phyloP scores from a whole-genome alignment of 148 eudicot species.

The Heliamphora exappendiculata region DNA sequence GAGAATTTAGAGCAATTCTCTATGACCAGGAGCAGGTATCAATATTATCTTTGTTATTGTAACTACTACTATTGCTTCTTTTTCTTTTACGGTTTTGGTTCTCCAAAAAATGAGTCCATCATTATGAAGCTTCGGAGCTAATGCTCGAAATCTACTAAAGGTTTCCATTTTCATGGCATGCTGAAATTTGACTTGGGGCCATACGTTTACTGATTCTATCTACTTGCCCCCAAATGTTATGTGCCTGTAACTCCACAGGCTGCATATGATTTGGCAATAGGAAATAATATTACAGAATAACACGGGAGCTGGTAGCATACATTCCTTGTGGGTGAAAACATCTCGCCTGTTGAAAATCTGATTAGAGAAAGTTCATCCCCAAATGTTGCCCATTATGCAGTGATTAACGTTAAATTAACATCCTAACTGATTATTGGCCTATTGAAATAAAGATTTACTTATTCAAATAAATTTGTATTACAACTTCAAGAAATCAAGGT shows the following conservation, averaged over 20 bases:
- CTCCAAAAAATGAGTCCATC: not conserved
- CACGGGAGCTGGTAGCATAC: not conserved
- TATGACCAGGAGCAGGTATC: conserved; percentile 74
- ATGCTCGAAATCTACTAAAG: not conserved
- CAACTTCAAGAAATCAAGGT: not conserved
- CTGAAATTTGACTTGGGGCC: not conserved
- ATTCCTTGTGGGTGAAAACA: not conserved
- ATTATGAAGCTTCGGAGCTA: not conserved
- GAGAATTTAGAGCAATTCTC: conserved; percentile 84
- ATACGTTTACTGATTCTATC: not conserved
- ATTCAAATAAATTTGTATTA: not conserved
- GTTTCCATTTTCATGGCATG: not conserved
- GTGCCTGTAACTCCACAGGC: too few relatives aligned
- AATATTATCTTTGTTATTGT: not conserved
- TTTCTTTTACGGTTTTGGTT: not conserved
- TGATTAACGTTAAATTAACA: not conserved
- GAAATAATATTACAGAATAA: not conserved
- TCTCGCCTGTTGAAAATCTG: not conserved
- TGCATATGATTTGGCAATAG: not conserved
- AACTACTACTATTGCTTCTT: not conserved
- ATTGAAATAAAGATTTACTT: not conserved
- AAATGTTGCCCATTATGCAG: not conserved
- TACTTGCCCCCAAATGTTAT: not conserved
- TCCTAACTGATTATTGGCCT: not conserved
- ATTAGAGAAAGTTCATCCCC: not conserved